These are phyloP conservation scores for Yamadazyma tumulicola DNA, from an alignment of 805 yeast genomes.

Conservation along the genomic window DNA sequence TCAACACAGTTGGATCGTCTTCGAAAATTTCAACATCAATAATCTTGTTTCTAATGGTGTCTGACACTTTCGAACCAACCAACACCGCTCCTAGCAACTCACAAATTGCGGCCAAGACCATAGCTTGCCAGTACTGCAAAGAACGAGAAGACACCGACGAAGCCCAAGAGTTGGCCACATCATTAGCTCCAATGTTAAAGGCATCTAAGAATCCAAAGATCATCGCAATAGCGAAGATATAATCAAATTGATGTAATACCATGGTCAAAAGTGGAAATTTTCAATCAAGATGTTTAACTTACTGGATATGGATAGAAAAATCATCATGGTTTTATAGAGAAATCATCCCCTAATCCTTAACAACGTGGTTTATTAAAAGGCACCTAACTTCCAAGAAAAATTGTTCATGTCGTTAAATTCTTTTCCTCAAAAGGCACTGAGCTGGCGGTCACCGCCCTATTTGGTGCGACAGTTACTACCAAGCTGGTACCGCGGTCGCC, in stretches of 20 bases:
- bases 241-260: constrained; percentile 57
- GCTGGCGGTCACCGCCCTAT: no score
- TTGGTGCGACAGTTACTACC: no score
- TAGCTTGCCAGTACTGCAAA: constrained; percentile 70
- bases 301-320: no score
- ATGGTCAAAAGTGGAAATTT: no score
- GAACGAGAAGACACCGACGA: constrained; percentile 72
- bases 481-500: no score
- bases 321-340: no score
- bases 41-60: constrained; percentile 65
- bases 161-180: constrained; percentile 77
- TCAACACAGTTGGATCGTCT: constrained; percentile 62
- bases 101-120: constrained; percentile 65
- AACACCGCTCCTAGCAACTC: constrained; percentile 74
- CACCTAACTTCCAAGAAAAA: no score
- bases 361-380: no score
- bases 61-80: constrained; percentile 72
- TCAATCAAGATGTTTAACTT: no score
- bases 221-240: constrained; percentile 65
- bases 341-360: no score
- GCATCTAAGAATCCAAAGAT: constrained; percentile 76
- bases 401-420: no score
- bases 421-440: no score
- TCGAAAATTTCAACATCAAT: constrained; percentile 48
- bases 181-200: constrained; percentile 78